Evolutionary conservation across 208 protist species (phyloP).

Genomic region (Leishmania guyanensis): DNA sequence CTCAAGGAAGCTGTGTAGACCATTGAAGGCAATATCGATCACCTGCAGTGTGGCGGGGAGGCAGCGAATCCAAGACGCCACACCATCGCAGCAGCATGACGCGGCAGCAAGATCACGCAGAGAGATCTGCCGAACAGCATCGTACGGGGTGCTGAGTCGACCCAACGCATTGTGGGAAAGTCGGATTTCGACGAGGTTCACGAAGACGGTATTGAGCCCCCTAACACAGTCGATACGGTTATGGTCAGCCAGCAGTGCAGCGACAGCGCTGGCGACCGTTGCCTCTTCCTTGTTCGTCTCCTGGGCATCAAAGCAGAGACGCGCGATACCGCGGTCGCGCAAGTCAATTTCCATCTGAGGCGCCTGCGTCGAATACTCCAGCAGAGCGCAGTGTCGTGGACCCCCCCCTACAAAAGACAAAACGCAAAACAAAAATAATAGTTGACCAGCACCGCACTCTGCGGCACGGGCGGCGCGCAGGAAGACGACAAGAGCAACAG

Average conservation of each 20-base stretch:
- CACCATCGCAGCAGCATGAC: conserved; percentile 34
- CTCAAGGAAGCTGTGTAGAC: conserved; percentile 53
- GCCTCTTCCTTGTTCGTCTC: conserved; percentile 51
- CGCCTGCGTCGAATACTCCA: neutral
- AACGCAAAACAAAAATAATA: neutral
- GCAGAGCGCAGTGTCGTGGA: neutral
- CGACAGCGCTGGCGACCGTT: conserved; percentile 48
- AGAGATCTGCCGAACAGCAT: conserved; percentile 11
- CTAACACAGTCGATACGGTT: conserved; percentile 63
- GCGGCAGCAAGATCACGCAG: neutral
- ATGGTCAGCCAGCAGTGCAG: conserved; percentile 41
- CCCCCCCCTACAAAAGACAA: neutral
- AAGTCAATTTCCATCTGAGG: conserved; percentile 81
- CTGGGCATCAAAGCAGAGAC: conserved; percentile 62
- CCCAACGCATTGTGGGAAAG: conserved; percentile 77
- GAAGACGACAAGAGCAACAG: neutral
- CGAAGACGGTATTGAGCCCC: conserved; percentile 64
- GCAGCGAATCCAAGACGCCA: conserved; percentile 61
- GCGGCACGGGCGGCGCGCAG: neutral
- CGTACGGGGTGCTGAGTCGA: conserved; percentile 26
- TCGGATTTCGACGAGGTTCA: conserved; percentile 54
- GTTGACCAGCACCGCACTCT: neutral
- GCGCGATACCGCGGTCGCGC: conserved; percentile 55
- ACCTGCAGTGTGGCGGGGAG: conserved; percentile 65
- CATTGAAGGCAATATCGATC: conserved; percentile 77